Evolutionary conservation across 2,329 filamentous ascomycete genomes (phyloP).

Genomic region (Hypoxylon sp.): DNA sequence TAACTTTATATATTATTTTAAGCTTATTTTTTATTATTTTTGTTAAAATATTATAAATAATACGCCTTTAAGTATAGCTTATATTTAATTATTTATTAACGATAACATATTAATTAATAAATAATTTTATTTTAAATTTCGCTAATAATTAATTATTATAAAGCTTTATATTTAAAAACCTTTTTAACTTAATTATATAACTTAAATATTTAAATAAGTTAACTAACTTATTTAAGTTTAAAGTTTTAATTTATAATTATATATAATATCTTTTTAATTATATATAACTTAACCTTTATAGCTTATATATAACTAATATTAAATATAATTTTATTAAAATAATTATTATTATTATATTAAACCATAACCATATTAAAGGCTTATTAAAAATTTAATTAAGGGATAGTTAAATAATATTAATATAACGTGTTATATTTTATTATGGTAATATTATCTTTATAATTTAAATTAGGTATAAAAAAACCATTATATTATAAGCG

Average conservation of each 20-base stretch:
- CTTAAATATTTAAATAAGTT: slow-evolving; percentile 2
- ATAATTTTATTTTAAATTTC: slow-evolving; percentile 1
- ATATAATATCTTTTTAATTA: slow-evolving; percentile 9
- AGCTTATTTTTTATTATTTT: too few species aligned
- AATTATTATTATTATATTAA: slow-evolving; percentile 2
- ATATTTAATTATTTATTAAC: too few species aligned
- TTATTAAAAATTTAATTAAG: slow-evolving; percentile 8
- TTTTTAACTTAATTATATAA: slow-evolving; percentile 1
- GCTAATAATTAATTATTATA: neutral
- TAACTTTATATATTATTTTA: too few species aligned
- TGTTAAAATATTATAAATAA: too few species aligned
- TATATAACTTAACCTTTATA: neutral
- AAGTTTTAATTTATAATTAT: slow-evolving; percentile 6
- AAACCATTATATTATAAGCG: slow-evolving; percentile 14
- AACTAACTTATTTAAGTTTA: slow-evolving; percentile 4
- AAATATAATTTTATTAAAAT: neutral
- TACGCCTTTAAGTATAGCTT: too few species aligned
- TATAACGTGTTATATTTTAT: slow-evolving; percentile 16
- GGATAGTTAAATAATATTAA: slow-evolving; percentile 2
- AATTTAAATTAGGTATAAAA: slow-evolving; percentile 6
- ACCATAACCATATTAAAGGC: neutral
- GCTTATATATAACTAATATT: neutral
- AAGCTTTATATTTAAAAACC: slow-evolving; percentile 5
- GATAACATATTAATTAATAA: neutral
- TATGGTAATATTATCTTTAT: slow-evolving; percentile 14